Evolutionary conservation across 352 stramenopile genomes (phyloP), one percentile per base, ranked within the genome.

Genomic region (Phytophthora pinifolia): DNA sequence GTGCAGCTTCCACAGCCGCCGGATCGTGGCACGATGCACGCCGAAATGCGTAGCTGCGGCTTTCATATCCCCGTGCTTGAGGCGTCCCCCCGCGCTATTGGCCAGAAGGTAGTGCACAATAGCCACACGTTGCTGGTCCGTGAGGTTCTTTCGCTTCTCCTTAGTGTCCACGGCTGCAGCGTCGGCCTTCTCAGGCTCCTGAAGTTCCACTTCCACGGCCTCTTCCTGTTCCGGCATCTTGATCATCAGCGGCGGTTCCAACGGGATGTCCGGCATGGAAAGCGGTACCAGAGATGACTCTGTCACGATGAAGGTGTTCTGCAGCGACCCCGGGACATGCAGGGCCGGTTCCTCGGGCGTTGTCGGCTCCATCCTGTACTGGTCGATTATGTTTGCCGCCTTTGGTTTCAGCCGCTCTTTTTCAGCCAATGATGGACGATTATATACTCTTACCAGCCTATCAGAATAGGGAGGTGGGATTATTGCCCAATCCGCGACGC

Each of bases 1-100:
- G 32, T 72, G 59, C 20, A 72, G 46, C 25, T 72, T 72, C 64
- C 64, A 72, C 6, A 72, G 44, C 27, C 64, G 59, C 39, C 64
- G 64, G 13, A 69, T 66, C 7, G 64, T 72, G 27, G 64, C 64
- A 13, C 64, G 59, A 35, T 72, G 64, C 30, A 72, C 64, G 8
- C 59, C 59, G 48, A 72, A 72, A 45, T 66, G 49, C 10, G 59
- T 72, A 9, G 64, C 64, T 1, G 64, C 64, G 34, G 59, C 54
- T 25, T 72, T 69, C 44, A 72, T 72, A 27, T 72, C 64, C 7
- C 64, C 64, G 39, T 72, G 64, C 30, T 72, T 72, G 2, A 72
- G 49, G 6, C 64, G 59, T 46, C 64, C 64, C 2, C 59, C 64
- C 10, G 64, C 64, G 56, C 64, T 72, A 25, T 72, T 72, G 6